Percentiles rank a stretch among this genome's conserved stretches.
These are phyloP conservation scores for Aphanomyces cochlioides DNA, from an alignment of 352 stramenopile species.

Conservation along the genomic window DNA sequence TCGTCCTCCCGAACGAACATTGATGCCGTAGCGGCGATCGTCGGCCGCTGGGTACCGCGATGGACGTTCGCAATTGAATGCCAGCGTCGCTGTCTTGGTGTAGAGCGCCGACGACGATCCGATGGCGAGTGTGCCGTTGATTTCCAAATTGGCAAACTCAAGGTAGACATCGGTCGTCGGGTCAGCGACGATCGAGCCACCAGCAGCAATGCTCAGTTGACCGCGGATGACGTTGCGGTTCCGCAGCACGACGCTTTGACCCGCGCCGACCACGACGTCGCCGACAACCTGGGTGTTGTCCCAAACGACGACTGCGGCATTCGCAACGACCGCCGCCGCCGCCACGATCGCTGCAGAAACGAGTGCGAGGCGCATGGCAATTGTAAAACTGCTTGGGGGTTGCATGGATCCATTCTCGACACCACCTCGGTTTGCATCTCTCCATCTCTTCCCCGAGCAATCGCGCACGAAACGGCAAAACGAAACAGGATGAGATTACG, in stretches of 20 bases:
- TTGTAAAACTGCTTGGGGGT: neutral
- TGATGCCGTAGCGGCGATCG: slow-evolving; percentile 41
- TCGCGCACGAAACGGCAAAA: too few species aligned
- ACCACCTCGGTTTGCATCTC: too few species aligned
- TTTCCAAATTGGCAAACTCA: slow-evolving; percentile 36
- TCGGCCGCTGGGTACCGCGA: slow-evolving; percentile 31
- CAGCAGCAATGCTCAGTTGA: slow-evolving; percentile 32
- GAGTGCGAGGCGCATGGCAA: neutral
- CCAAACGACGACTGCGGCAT: slow-evolving; percentile 8
- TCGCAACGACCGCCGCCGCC: neutral
- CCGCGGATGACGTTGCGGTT: slow-evolving; percentile 36
- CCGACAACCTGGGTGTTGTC: neutral
- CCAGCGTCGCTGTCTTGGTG: slow-evolving; percentile 38
- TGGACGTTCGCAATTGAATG: slow-evolving; percentile 34
- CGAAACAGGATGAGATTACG: too few species aligned
- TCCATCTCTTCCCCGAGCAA: too few species aligned
- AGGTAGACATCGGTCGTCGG: slow-evolving; percentile 31
- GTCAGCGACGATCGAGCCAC: slow-evolving; percentile 33
- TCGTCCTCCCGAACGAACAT: slow-evolving; percentile 37
- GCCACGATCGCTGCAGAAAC: neutral
- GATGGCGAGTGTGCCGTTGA: slow-evolving; percentile 38
- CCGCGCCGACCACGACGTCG: slow-evolving; percentile 31
- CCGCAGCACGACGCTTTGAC: slow-evolving; percentile 36
- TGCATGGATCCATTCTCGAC: slow-evolving; percentile 42
- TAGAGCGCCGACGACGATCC: slow-evolving; percentile 37